Evolutionary conservation across 1,284 basidiomycete species (phyloP), one percentile per base, ranked within the genome.

Genomic region (Ustilago bromivora): DNA sequence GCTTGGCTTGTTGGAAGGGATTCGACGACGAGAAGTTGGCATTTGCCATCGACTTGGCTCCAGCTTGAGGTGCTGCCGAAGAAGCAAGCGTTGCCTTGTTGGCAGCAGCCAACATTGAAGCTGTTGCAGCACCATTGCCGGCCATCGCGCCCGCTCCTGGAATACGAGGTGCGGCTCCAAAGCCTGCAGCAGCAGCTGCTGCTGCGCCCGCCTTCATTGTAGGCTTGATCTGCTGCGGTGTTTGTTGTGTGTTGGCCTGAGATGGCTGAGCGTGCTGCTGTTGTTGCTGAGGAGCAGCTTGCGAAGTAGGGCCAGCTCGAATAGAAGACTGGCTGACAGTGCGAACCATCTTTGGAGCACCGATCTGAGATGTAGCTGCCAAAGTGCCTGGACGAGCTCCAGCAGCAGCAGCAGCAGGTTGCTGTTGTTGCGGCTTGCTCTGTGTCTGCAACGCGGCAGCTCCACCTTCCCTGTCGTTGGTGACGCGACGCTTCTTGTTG

Each of bases 1-100:
- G 75, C 64, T 77, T 77, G 61, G 75, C 75, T 51, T 76, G 74
- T 36, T 76, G 74, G 66, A 76, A 76, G 9, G 74, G 74, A 56
- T 76, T 76, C 12, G 74, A 58, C 15, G 74, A 66, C 8, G 69
- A 76, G 47, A 76, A 76, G 58, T 69, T 72, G 59, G 69, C 68
- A 19, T 76, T 76, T 7, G 68, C 68, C 73, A 76, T 76, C n/a
- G 68, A 3, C 43, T 68, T 66, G 57, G 61, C 43, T 36, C 68
- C 38, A 19, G 66, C 41, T 43, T 57, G 66, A 23, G 55, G 19
- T 31, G 49, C 31, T 17, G 62, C 38, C 17, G 49, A 51, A 28
- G 35, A 28, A 38, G 17, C 47, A 19, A 49, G 56, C 19, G 55
- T 41, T 2, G 55, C 19, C 41, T 67, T 67, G 41, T 35, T 41